Evolutionary conservation across 2,329 filamentous ascomycete species (phyloP), one percentile per base, ranked within the genome.

Genomic region (Paecilomyces niveus): DNA sequence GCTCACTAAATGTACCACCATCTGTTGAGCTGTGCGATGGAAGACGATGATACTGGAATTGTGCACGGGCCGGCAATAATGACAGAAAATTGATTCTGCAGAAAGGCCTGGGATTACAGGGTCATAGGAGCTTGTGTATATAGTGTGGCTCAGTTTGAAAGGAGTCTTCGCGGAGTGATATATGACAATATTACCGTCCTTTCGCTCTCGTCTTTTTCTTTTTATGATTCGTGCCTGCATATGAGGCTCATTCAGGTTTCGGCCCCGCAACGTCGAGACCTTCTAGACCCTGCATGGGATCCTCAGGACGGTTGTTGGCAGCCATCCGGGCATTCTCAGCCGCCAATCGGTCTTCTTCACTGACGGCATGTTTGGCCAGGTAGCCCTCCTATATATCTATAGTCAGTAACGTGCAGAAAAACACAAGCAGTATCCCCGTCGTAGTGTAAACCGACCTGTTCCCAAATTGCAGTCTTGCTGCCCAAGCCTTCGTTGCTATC

Each of bases 231-330:
- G 66, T 64, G 9, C 15, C 39, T 18, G n/a, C 39, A 2, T 45
- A 56, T 54, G 53, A 45, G 24, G 55, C 63, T 84, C 73, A 94
- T 69, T 85, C 86, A 57, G 84, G 88, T 74, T 90, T 92, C 11
- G 94, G 94, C 8, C 95, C 95, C 57, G 93, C 95, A 67, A 97
- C 90, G 75, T 97, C 95, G 57, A 97, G 80, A 15, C 89, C 90
- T 73, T 97, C 92, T 6, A 99, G 78, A 33, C 92, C 93, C 76
- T 97, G 91, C 94, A 99, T 99, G 3, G 93, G 91, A 76, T 97
- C 92, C 66, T 88, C 84, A 1, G 83, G 82, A 52, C 69, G 80
- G 59, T 81, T 78, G 64, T 83, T 83, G 35, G 78, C 77, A 57
- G 74, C 76, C 59, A 74, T 75, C 63, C 79, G 79, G 54, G 79